Evolutionary conservation across 2,329 filamentous ascomycete species (phyloP), one percentile per base, ranked within the genome.

Genomic region (Aspergillus fumigatus): DNA sequence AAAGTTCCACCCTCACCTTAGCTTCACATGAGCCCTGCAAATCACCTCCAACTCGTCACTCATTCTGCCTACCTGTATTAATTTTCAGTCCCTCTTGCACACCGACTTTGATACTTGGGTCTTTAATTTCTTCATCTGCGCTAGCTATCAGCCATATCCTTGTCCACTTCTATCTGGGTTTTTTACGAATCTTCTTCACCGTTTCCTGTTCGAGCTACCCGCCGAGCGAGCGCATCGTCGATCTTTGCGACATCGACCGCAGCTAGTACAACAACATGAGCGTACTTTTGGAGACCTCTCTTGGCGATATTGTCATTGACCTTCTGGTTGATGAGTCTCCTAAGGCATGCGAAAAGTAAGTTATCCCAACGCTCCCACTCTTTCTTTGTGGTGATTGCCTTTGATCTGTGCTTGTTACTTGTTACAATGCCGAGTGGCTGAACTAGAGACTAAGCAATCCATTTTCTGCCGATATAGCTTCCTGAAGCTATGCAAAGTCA

Each of bases 401-500:
- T 45, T 29, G 51, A 14, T 23, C 19, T 21, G 32, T 45, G 50
- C 29, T 43, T 53, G 26, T 48, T 52, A 41, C 35, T 48, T 51
- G 51, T 62, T 71, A 68, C 69, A 66, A 70, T 61, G 59, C 67
- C 59, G 65, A 67, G 75, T 70, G 71, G 78, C 84, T 86, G 79
- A 88, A 79, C 72, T 73, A 73, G 71, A 67, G 77, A 79, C 79
- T 81, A 79, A 86, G 79, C 79, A 68, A 63, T 74, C 69, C 68
- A 66, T 65, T 38, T 62, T 62, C 50, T 66, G 60, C 60, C 65
- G 65, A 68, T 72, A 61, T 75, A 95, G 91, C 82, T 97, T 99
- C 75, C 80, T 99, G 56, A 97, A 99, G 82, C 89, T 99, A 66
- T 97, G 94, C 85, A 97, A 97, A 79, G 81, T 92, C 76, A 99